Conservation (phyloP, 768 basidiomycete species). For the Auriscalpium vulgare region DNA sequence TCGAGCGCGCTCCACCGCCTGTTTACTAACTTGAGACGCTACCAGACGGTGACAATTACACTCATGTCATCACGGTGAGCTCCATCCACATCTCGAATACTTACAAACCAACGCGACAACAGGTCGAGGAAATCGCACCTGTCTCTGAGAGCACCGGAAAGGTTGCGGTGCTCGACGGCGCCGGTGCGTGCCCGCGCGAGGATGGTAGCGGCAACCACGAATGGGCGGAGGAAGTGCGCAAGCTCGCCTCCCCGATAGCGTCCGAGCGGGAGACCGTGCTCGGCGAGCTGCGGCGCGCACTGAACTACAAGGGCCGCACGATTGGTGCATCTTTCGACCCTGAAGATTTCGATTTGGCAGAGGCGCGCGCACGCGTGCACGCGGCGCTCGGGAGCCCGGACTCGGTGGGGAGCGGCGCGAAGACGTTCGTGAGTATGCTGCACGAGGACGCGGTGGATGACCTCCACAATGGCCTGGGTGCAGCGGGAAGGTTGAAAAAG, state of each 20-base stretch:
- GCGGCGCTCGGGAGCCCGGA: constrained; percentile 1
- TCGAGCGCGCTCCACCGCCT: neutral
- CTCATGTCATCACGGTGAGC: neutral
- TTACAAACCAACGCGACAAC: neutral
- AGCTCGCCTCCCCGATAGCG: neutral
- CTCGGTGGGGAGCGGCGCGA: constrained; percentile 2
- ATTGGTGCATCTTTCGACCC: neutral
- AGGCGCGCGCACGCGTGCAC: constrained; percentile 1
- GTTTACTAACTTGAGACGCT: neutral
- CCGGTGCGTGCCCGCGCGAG: constrained; percentile 4
- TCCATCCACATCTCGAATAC: neutral
- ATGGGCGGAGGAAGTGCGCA: constrained; percentile 1
- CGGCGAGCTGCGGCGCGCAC: neutral
- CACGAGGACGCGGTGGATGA: neutral
- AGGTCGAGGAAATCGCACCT: constrained; percentile 4
- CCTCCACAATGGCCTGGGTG: neutral
- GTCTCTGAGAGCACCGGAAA: neutral
- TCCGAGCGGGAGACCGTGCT: neutral
- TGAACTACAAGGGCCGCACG: neutral
- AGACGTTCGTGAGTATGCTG: neutral
- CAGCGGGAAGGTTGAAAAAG: neutral
- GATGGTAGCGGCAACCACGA: constrained; percentile 1
- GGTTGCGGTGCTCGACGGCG: constrained; percentile 2
- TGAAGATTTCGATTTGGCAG: constrained; percentile 2
- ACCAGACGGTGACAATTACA: constrained; percentile 2